Evolutionary conservation across 768 basidiomycete genomes (phyloP).

Genomic region (Lepiota brunneoincarnata): DNA sequence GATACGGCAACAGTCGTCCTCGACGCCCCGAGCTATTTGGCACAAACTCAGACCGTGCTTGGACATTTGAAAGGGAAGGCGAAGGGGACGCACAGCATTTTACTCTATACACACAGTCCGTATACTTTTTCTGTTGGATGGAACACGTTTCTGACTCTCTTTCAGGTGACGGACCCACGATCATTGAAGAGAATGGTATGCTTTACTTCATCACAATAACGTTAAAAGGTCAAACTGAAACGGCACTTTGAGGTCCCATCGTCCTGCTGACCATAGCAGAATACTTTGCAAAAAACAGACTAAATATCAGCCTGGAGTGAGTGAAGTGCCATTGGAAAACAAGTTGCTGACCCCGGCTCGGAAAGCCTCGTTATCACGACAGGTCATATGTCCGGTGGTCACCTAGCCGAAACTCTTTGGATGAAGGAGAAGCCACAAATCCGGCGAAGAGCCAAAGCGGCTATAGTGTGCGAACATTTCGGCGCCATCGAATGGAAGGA

Average conservation of each 20-base stretch:
- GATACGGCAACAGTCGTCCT: conserved; percentile 25
- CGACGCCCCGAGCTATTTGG: conserved; percentile 24
- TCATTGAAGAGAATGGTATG: conserved; percentile 29
- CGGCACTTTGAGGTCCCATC: conserved; percentile 21
- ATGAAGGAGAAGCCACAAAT: conserved; percentile 23
- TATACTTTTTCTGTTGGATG: not conserved
- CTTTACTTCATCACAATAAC: not conserved
- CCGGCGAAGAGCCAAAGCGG: conserved; percentile 23
- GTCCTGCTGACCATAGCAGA: no score
- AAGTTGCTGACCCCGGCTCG: not conserved
- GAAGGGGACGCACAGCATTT: conserved; percentile 18
- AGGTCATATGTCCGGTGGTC: conserved; percentile 27
- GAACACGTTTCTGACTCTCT: not conserved
- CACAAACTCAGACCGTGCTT: conserved; percentile 20
- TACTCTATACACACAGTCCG: conserved; percentile 28
- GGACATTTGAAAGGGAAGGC: conserved; percentile 22
- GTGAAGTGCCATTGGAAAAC: not conserved
- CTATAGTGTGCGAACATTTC: conserved; percentile 29
- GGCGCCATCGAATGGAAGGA: no score
- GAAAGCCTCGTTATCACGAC: conserved; percentile 26
- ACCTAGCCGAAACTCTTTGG: conserved; percentile 26
- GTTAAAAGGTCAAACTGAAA: not conserved
- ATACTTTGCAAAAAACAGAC: conserved; percentile 22
- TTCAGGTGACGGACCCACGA: no score
- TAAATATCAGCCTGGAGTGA: conserved; percentile 26